Evolutionary conservation across 2,329 filamentous ascomycete species (phyloP), one percentile per base, ranked within the genome.

Genomic region (Pseudocercospora musae): DNA sequence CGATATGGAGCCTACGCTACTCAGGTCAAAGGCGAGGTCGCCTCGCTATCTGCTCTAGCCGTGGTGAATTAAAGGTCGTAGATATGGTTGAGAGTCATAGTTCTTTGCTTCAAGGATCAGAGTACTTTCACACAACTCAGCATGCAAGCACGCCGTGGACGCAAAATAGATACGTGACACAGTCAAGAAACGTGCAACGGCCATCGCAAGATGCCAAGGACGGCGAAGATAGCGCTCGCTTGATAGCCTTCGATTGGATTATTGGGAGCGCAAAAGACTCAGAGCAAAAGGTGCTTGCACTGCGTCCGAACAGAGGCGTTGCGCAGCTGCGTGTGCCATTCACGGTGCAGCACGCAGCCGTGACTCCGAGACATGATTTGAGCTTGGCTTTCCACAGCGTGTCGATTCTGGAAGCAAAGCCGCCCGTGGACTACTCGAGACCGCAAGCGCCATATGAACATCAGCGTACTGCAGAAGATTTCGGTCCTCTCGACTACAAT

Each of bases 171-270:
- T 82, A 82, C 59, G 78, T 79, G 1, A 78, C 78, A 56, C 72
- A 75, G 23, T 77, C 76, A 1, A 78, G 80, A 60, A 74, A 72
- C 33, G 62, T 82, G 5, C 71, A 74, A 53, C 74, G 76, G 60
- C 81, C 83, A 0, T 81, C 75, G 67, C 78, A 82, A 60, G 78
- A 81, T 55, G 75, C 77, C 11, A 71, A 76, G 15, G 75, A 79
- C 31, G 75, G 77, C 46, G 74, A 77, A n/a, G 79, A 81, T 40
- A 79, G 79, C 15, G 74, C 79, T 27, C 78, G 82, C 18, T 75
- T 86, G 18, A 81, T 87, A 15, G 84, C 84, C 0, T 88, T 87
- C 67, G 86, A 88, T 67, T 88, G 86, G 72, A 78, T 86, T 61
- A 80, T 80, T 52, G 72, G 80, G 48, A 78, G 76, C 37, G 75